Base-by-base conservation (phyloP, 495 filamentous ascomycete species). In the Pseudevernia furfuracea region DNA sequence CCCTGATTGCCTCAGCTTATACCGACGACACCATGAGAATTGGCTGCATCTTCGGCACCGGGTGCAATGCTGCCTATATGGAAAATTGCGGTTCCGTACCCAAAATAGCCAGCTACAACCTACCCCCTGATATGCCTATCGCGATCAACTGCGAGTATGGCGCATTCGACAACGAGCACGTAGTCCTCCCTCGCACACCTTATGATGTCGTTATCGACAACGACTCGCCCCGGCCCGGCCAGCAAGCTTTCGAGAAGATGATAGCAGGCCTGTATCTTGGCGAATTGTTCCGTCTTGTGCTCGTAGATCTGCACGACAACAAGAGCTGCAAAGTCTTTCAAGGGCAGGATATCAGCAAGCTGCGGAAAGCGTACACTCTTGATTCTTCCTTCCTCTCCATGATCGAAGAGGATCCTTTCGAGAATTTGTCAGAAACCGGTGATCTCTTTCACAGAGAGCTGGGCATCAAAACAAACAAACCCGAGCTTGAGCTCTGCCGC, bases 101-200 rank as follows among this genome's bases (percentile, higher is more conserved):
- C 67, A 98, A 98, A 80, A 83, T 98, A 52, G 92, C 89, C 14
- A 89, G 97, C 79, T 83, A 95, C 82, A 92, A 93, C 65, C 83
- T 98, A n/a, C 89, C 91, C 46, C 83, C 92, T 2, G 86, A 92
- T 62, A 87, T 88, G 73, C 91, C 90, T 57, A 93, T 98, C 77
- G 94, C 92, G 53, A 98, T 98, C 79, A 98, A 98, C 81, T 98
- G 94, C 80, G 94, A 98, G 77, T 98, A 92, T 82, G 94, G 94
- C 58, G 95, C 94, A 59, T 98, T 98, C 73, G 94, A 98, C 77
- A 97, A 97, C 75, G 92, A 98, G 76, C 89, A 93, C 77, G 80
- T 89, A 61, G 88, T 98, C 57, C 86, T 98, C 25, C 95, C 94
- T 21, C 87, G 89, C 39, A 97, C 92, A 30, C 85, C 85, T 59